Evolutionary conservation across 1,139 yeast genomes (phyloP).

Genomic region (Nakaseomyces kungkrabaensis): DNA sequence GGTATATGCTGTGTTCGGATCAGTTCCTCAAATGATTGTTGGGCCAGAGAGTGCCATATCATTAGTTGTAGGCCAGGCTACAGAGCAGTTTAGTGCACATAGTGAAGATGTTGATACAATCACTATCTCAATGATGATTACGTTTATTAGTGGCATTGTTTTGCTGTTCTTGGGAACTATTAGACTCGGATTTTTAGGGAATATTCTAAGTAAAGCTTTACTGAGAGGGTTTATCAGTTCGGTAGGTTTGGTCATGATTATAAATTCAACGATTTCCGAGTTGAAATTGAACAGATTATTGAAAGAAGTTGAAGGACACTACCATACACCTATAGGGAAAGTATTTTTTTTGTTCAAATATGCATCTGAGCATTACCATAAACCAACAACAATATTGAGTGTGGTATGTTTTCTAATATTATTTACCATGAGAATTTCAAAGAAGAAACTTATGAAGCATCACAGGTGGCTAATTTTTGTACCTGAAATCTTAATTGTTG

Average conservation of each 20-base stretch:
- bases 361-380: slow-evolving; percentile 34
- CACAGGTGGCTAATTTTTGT: slow-evolving; percentile 35
- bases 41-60: slow-evolving; percentile 97
- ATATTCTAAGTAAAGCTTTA: slow-evolving; percentile 72
- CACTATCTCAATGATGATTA: slow-evolving; percentile 60
- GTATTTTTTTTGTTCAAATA: slow-evolving; percentile 45
- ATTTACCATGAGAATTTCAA: slow-evolving; percentile 35
- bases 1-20: slow-evolving; percentile 72
- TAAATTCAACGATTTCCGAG: slow-evolving; percentile 65
- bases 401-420: slow-evolving; percentile 38
- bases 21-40: slow-evolving; percentile 92
- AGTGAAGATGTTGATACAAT: slow-evolving; percentile 43
- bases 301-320: slow-evolving; percentile 40
- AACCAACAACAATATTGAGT: slow-evolving; percentile 47
- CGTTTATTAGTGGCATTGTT: slow-evolving; percentile 69
- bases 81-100: slow-evolving; percentile 54
- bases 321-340: slow-evolving; percentile 72
- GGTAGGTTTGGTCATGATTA: slow-evolving; percentile 84
- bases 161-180: slow-evolving; percentile 70
- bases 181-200: slow-evolving; percentile 81
- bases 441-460: slow-evolving; percentile 31
- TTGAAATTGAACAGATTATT: slow-evolving; percentile 47
- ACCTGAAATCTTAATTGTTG: slow-evolving; percentile 79
- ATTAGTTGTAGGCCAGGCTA: slow-evolving; percentile 82
- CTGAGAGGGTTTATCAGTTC: slow-evolving; percentile 86